phyloP scores from a whole-genome alignment of 2,329 filamentous ascomycete genomes.

The Aureobasidium sp. region DNA sequence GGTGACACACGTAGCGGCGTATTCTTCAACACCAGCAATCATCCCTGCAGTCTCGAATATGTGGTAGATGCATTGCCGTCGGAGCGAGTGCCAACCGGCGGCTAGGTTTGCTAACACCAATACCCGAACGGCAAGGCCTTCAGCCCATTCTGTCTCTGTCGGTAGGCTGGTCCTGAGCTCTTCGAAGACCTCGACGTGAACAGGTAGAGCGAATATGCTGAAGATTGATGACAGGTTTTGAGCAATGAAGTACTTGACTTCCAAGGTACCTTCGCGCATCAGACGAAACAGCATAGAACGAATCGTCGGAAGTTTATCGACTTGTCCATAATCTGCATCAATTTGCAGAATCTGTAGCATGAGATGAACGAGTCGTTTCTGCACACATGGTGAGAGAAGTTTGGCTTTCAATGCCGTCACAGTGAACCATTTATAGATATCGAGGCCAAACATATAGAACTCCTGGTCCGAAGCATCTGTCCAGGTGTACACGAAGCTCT shows the following conservation, averaged over 20 bases:
- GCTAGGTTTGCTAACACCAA: conserved; percentile 69
- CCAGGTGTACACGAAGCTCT: conserved; percentile 57
- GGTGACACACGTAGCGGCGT: conserved; percentile 65
- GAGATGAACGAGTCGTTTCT: conserved; percentile 58
- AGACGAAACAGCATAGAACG: conserved; percentile 68
- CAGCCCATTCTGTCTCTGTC: conserved; percentile 57
- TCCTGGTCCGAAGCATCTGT: conserved; percentile 45
- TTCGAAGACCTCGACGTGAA: conserved; percentile 76
- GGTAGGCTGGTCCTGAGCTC: conserved; percentile 82
- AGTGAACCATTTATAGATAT: conserved; percentile 74
- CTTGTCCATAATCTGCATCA: conserved; percentile 58
- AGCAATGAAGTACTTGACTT: conserved; percentile 69
- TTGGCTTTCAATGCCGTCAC: conserved; percentile 57
- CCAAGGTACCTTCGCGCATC: conserved; percentile 55
- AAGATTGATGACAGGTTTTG: conserved; percentile 66
- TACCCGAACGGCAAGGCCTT: conserved; percentile 80
- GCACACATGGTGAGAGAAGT: conserved; percentile 60
- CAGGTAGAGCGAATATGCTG: conserved; percentile 67
- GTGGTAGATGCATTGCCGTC: conserved; percentile 82
- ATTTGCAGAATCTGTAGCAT: conserved; percentile 61
- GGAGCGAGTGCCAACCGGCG: conserved; percentile 73
- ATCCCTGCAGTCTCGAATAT: conserved; percentile 85
- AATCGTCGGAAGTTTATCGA: conserved; percentile 49
- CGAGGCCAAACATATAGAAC: conserved; percentile 58
- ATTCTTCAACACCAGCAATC: conserved; percentile 53